phyloP scores from a whole-genome alignment of 2,329 filamentous ascomycete species.

The Cordyceps pruinosa region DNA sequence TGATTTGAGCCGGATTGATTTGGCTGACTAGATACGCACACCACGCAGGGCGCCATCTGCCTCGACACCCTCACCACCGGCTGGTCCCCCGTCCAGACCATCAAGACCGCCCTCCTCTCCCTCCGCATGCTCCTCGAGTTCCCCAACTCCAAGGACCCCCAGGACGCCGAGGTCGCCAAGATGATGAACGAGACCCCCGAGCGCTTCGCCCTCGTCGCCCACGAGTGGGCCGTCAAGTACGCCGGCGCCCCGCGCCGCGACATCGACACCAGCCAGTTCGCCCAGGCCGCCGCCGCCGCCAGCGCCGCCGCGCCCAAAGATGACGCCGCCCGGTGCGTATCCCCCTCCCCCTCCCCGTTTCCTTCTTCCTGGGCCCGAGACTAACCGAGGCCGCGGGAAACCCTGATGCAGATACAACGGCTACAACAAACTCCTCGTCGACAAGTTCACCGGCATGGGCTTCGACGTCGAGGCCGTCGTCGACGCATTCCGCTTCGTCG shows the following conservation, averaged over 20 bases:
- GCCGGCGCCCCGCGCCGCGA: slow-evolving; percentile 62
- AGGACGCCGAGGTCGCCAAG: slow-evolving; percentile 89
- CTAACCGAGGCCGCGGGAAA: slow-evolving; percentile 2
- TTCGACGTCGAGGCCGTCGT: slow-evolving; percentile 86
- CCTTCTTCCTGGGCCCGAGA: neutral
- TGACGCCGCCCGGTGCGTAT: slow-evolving; percentile 11
- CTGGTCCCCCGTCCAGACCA: slow-evolving; percentile 93
- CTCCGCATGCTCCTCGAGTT: slow-evolving; percentile 88
- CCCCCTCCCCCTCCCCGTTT: neutral
- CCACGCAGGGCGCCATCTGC: slow-evolving; percentile 79
- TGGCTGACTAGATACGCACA: neutral
- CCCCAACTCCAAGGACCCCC: slow-evolving; percentile 91
- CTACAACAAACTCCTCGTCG: slow-evolving; percentile 76
- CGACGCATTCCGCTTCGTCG: slow-evolving; percentile 71
- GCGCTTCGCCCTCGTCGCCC: slow-evolving; percentile 72
- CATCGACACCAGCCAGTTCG: slow-evolving; percentile 34
- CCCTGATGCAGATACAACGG: slow-evolving; percentile 65
- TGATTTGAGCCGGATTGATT: neutral
- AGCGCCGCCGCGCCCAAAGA: slow-evolving; percentile 30
- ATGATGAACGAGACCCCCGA: slow-evolving; percentile 79
- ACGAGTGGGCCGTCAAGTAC: slow-evolving; percentile 83
- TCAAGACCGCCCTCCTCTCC: slow-evolving; percentile 90
- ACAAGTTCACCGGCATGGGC: slow-evolving; percentile 83
- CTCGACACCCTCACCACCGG: slow-evolving; percentile 83
- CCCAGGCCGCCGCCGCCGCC: slow-evolving; percentile 43